phyloP scores from a whole-genome alignment of 495 filamentous ascomycete species.

The Cladorrhinum samala region DNA sequence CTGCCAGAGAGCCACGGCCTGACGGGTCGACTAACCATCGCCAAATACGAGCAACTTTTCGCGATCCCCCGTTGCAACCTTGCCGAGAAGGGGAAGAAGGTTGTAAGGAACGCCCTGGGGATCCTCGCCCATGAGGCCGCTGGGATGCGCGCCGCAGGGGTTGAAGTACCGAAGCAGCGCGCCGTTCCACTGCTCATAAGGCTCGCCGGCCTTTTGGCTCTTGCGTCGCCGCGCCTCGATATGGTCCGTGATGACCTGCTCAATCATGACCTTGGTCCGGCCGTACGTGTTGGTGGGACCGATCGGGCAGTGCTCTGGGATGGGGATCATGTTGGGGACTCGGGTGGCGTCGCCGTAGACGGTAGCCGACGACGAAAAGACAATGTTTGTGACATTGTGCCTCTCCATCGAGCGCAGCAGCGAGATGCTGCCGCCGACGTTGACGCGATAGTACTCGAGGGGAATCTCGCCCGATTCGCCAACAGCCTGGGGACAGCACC shows the following conservation, averaged over 20 bases:
- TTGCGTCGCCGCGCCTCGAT: constrained; percentile 84
- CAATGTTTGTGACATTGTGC: constrained; percentile 90
- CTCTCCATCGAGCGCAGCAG: constrained; percentile 82
- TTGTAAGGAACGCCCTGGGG: constrained; percentile 95
- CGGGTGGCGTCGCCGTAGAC: constrained; percentile 98
- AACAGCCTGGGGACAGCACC: constrained; percentile 59
- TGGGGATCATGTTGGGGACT: constrained; percentile 96
- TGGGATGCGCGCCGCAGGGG: constrained; percentile 89
- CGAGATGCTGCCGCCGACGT: constrained; percentile 87
- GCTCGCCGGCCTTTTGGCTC: constrained; percentile 69
- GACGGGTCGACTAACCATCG: constrained; percentile 59
- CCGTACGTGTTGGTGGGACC: constrained; percentile 97
- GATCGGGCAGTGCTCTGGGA: constrained; percentile 92
- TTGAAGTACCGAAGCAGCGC: constrained; percentile 97
- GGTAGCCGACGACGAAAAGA: constrained; percentile 93
- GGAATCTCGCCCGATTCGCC: constrained; percentile 94
- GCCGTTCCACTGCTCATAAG: constrained; percentile 79
- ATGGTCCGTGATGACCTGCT: constrained; percentile 84
- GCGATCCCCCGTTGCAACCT: constrained; percentile 91
- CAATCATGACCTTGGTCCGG: constrained; percentile 86
- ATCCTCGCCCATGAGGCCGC: constrained; percentile 97
- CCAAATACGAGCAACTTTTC: constrained; percentile 94
- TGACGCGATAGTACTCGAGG: constrained; percentile 95
- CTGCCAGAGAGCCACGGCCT: no score
- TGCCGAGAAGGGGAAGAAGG: constrained; percentile 85